phyloP scores from a whole-genome alignment of 306 rosid genomes.

The Citrullus mucosospermus region DNA sequence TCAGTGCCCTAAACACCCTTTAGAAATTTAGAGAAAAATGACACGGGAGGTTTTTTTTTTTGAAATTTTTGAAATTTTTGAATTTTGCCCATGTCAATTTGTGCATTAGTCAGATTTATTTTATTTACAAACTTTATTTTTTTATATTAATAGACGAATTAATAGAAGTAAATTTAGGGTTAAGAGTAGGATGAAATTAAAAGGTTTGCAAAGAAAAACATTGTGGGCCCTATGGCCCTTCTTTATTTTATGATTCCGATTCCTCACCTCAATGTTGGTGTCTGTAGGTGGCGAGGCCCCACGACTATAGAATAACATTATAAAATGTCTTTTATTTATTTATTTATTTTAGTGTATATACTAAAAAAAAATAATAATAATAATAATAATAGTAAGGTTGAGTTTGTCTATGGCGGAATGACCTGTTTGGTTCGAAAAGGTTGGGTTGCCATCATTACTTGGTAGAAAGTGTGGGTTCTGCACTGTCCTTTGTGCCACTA shows the following conservation, averaged over 20 bases:
- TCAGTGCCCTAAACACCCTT: no score
- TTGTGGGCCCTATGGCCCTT: background rate
- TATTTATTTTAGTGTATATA: no score
- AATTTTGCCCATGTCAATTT: no score
- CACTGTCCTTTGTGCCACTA: conserved; percentile 8
- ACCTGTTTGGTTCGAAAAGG: conserved; percentile 2
- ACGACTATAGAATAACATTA: background rate
- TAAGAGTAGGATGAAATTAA: no score
- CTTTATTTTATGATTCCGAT: background rate
- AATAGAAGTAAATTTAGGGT: no score
- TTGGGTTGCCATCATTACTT: background rate
- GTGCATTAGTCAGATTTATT: no score
- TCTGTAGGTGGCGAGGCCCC: conserved; percentile 5
- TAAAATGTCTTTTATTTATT: background rate
- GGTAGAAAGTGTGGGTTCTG: conserved; percentile 5
- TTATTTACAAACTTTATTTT: no score
- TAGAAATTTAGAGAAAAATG: no score
- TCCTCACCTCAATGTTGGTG: background rate
- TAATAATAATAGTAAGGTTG: background rate
- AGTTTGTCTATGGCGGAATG: background rate
- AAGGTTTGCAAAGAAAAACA: no score
- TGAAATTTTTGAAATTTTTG: no score
- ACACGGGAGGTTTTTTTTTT: no score
- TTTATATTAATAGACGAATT: no score
- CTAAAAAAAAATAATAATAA: background rate